Base-by-base conservation (phyloP, 176 grass and related monocot genomes). In the Aegilops longissima region DNA sequence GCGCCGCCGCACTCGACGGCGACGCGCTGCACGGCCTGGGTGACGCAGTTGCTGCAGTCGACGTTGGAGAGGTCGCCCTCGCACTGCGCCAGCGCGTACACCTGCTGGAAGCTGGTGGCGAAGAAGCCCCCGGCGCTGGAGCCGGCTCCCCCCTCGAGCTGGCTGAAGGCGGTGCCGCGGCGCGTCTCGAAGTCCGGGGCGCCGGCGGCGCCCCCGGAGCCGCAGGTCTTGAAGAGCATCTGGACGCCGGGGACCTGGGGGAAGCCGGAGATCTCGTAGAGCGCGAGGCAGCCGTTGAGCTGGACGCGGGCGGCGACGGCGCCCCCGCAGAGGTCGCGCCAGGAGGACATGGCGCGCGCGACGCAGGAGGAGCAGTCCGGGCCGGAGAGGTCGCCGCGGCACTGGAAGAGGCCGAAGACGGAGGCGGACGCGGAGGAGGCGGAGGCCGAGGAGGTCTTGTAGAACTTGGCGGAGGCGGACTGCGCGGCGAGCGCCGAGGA, bases 31-130 rank as follows among this genome's bases (percentile, higher is more conserved):
- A 94, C 94, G 16, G 97, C 94, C 87, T 99, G 92, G 11, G 83
- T 90, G 73, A 93, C 91, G 88, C 97, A 99, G 36, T 93, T 84
- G 24, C 78, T 52, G 88, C 97, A 99, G 77, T 96, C 97, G 24
- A 78, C 87, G 20, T 35, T 68, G 34, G 97, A 96, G 73, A 99
- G 92, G 79, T 99, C 97, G 42, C 96, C 96, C 84, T 98, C 93
- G 90, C 96, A 98, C 89, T 98, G 93, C 61, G 93, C 96, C 88
- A 99, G 92, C 54, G 97, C 89, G 74, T 96, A 99, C 11, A 99
- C 90, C 21, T 87, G 81, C 84, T 92, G 87, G 80, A 92, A 99
- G 77, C 92, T 94, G 49, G 92, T 99, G 49, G 92, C 90, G 77
- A 87, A 90, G 90, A 99, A 99, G 0, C 94, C 92, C 1, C 76